Conservation (phyloP, 2,329 filamentous ascomycete species). For the Alternaria sp. region DNA sequence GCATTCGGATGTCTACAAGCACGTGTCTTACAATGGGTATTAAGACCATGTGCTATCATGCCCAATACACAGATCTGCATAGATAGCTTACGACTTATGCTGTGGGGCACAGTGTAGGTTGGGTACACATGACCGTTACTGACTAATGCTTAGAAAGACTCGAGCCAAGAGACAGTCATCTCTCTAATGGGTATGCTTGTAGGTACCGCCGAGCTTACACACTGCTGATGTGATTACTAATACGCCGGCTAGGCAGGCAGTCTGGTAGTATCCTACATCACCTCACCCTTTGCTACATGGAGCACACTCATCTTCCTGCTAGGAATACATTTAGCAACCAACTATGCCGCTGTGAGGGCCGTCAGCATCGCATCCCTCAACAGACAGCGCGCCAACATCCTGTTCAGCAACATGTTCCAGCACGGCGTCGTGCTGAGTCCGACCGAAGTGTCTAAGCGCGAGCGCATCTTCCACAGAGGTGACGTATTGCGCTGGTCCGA, state of each 20-base stretch:
- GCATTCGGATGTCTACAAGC: background rate
- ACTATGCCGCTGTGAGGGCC: slow-evolving; percentile 82
- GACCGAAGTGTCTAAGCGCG: slow-evolving; percentile 64
- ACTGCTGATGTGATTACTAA: slow-evolving; percentile 12
- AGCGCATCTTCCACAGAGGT: slow-evolving; percentile 68
- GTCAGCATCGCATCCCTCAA: slow-evolving; percentile 87
- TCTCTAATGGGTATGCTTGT: slow-evolving; percentile 84
- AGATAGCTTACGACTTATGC: background rate
- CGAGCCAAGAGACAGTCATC: slow-evolving; percentile 93
- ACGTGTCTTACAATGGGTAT: background rate
- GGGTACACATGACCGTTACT: background rate
- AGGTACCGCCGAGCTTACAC: slow-evolving; percentile 31
- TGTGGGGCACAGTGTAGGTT: background rate
- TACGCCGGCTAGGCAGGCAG: slow-evolving; percentile 66
- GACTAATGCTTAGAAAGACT: slow-evolving; percentile 68
- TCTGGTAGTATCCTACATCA: slow-evolving; percentile 77
- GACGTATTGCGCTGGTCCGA: slow-evolving; percentile 66
- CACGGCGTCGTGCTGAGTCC: slow-evolving; percentile 64
- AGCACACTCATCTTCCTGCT: slow-evolving; percentile 73
- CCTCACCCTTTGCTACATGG: slow-evolving; percentile 76
- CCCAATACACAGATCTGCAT: background rate
- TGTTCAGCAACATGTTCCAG: slow-evolving; percentile 63
- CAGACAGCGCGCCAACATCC: slow-evolving; percentile 80
- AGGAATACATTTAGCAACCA: slow-evolving; percentile 78
- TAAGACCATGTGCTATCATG: background rate